Evolutionary conservation across 768 basidiomycete species (phyloP), one percentile per base, ranked within the genome.

Genomic region (Crucibulum laeve): DNA sequence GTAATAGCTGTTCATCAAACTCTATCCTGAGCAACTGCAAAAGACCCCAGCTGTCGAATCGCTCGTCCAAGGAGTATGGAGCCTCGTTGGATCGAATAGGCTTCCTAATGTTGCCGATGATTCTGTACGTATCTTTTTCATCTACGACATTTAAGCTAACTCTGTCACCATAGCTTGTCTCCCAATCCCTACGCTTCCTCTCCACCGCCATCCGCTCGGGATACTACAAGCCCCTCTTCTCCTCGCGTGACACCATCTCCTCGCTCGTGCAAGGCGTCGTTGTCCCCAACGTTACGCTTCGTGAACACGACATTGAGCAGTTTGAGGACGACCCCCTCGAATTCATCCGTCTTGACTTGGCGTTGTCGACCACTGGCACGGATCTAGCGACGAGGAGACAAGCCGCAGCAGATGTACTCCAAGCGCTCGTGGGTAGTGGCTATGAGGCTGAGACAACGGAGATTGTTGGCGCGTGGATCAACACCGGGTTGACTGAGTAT

Each of bases 241-340:
- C 89, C 38, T 71, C 85, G 1, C 73, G 73, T n/a, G 84, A 87
- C 1, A 92, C 86, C 1, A 84, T 97, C 43, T 79, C 81, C 10
- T 78, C 80, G 2, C 81, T 99, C 44, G 80, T 91, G 4, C 83
- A 92, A 61, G 87, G 89, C 41, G 91, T 98, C 45, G 86, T 97
- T 19, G 74, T 98, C 21, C 93, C 95, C n/a, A 97, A 96, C 54
- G 89, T 96, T 46, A 70, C 79, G 11, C 71, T 98, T 11, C 79
- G 93, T 48, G 84, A 87, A 28, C 87, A 91, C 52, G 94, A 97
- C 44, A 76, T 90, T 39, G 96, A 99, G 55, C 84, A 92, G 61
- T 98, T 99, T 55, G 93, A 96, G 63, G 96, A 98, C 48, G 94
- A 96, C 52, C 94, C 96, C 0, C 77, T 95, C 28, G 95, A 98